Conservation (phyloP, 306 rosid genomes). For the Styphnolobium japonicum region DNA sequence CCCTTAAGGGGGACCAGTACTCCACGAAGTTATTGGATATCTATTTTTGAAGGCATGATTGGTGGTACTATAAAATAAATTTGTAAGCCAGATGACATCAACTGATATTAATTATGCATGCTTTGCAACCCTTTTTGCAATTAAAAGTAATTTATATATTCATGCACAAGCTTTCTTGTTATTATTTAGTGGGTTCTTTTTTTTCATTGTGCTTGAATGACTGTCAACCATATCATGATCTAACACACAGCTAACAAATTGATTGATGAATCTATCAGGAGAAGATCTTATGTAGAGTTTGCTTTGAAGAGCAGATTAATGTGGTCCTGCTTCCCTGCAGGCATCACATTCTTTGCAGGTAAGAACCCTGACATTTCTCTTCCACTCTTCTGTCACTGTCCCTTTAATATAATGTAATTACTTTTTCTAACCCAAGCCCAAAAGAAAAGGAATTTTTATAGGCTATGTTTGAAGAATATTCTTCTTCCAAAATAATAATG, state of each 20-base stretch:
- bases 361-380: background rate
- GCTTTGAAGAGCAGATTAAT: slow-evolving; percentile 82
- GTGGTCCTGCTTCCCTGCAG: slow-evolving; percentile 84
- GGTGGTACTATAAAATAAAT: background rate
- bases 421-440: background rate
- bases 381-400: background rate
- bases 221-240: background rate
- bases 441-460: background rate
- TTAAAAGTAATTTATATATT: background rate
- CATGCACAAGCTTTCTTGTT: background rate
- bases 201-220: slow-evolving; percentile 11
- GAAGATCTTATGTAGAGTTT: slow-evolving; percentile 83
- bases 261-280: slow-evolving; percentile 52
- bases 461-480: background rate
- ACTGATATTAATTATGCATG: background rate
- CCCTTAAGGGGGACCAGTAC: background rate
- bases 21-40: background rate
- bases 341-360: slow-evolving; percentile 91
- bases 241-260: slow-evolving; percentile 4
- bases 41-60: background rate
- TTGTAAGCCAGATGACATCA: background rate
- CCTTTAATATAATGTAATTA: background rate
- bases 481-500: background rate
- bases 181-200: background rate
- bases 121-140: background rate